Base-by-base conservation (phyloP, 2,329 filamentous ascomycete genomes). In the Colletotrichum tropicale region DNA sequence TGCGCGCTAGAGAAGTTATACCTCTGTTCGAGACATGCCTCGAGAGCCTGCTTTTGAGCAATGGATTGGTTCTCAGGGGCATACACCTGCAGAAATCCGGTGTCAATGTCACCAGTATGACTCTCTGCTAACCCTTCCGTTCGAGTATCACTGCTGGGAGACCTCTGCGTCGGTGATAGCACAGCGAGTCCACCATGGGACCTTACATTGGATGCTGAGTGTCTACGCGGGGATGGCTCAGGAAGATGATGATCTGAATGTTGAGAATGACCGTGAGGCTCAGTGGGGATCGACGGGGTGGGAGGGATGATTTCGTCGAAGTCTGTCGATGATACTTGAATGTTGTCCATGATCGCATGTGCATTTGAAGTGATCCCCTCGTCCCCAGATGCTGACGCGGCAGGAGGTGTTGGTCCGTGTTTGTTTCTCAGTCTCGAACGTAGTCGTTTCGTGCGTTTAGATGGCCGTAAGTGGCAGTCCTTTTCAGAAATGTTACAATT, bases 51-150 rank as follows among this genome's bases (percentile, higher is more conserved):
- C 26, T 82, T 79, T 26, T 81, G 77, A 0, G 82, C 82, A 55
- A 82, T 79, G 8, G 80, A 77, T 32, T 82, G 78, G 61, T 84
- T 83, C 62, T 84, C 83, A 0, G 82, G 81, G 0, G 80, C 82
- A 55, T 83, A 84, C 12, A 84, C 79, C 16, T 84, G 82, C 1
- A 84, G 78, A 26, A 84, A 84, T 2, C 83, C 83, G 1, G 82
- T 84, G 34, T 84, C 83, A 4, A 84, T 80, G 48, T 84, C 83
- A 5, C 81, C 81, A 2, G 78, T 76, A 70, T 83, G 80, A 58
- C 82, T 82, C 21, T 75, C 60, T 16, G 12, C 79, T 76, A 15
- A 76, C 62, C 71, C 78, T 71, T 38, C 80, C 12, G 13, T 80
- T 67, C 24, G 75, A 32, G 70, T 24, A 56, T 66, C 62, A 38